A percentile compares a stretch with the other conserved stretches of the same genome.
These are phyloP conservation scores for Alnus glutinosa DNA, from an alignment of 306 rosid species.

Conservation along the genomic window DNA sequence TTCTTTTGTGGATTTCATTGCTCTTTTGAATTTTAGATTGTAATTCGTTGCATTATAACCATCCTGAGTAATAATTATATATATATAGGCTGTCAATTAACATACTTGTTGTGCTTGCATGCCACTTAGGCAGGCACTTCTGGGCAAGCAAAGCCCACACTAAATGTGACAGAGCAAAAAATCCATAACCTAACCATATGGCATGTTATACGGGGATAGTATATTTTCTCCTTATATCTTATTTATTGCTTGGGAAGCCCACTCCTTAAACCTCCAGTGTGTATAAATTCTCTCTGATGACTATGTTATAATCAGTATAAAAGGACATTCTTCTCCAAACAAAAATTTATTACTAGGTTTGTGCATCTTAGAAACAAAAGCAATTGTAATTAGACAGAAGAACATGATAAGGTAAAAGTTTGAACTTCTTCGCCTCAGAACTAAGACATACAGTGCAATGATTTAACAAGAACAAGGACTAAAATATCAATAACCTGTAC, in stretches of 20 bases:
- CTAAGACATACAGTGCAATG: background rate
- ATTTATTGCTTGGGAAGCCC: background rate
- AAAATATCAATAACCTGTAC: conserved; percentile 57
- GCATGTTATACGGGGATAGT: background rate
- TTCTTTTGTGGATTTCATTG: background rate
- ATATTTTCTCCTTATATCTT: background rate
- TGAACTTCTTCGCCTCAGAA: background rate
- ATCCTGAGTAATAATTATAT: background rate
- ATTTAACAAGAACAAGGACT: conserved; percentile 13
- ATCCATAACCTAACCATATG: background rate
- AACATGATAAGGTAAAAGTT: background rate
- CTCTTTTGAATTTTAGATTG: background rate
- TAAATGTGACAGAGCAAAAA: background rate
- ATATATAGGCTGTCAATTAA: background rate
- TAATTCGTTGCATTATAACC: background rate
- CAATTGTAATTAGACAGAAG: background rate
- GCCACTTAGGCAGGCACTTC: background rate
- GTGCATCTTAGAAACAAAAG: background rate
- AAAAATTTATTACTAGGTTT: background rate
- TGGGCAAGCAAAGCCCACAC: background rate
- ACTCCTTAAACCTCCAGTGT: background rate
- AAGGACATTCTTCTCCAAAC: background rate
- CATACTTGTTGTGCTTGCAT: background rate
- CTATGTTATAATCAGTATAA: background rate
- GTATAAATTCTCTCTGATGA: background rate